phyloP scores from a whole-genome alignment of 2,329 filamentous ascomycete species.

The Thelonectria discophora region DNA sequence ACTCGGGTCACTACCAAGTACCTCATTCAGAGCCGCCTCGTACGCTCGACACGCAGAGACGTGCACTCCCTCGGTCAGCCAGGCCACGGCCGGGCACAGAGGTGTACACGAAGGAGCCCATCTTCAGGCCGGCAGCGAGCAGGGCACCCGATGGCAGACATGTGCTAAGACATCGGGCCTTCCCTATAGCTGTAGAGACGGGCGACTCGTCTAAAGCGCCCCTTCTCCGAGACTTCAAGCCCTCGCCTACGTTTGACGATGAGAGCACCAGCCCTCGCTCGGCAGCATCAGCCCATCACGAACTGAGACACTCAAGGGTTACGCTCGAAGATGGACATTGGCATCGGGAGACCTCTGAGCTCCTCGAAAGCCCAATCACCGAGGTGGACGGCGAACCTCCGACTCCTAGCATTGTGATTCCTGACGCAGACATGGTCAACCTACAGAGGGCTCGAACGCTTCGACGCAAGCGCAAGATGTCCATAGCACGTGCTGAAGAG shows the following conservation, averaged over 20 bases:
- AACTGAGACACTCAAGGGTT: slow-evolving; percentile 29
- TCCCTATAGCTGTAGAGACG: slow-evolving; percentile 20
- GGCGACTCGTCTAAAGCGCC: slow-evolving; percentile 27
- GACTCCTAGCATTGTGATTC: slow-evolving; percentile 59
- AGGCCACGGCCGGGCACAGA: slow-evolving; percentile 38
- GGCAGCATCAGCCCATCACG: slow-evolving; percentile 24
- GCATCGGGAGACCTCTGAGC: slow-evolving; percentile 31
- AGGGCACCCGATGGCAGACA: slow-evolving; percentile 26
- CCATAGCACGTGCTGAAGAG: slow-evolving; percentile 60
- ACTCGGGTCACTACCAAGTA: slow-evolving; percentile 21
- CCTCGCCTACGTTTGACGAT: neutral
- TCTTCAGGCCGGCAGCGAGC: slow-evolving; percentile 37
- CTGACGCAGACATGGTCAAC: slow-evolving; percentile 50
- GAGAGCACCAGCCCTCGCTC: slow-evolving; percentile 1
- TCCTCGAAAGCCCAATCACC: slow-evolving; percentile 7
- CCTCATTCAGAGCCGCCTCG: slow-evolving; percentile 29
- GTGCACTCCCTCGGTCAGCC: slow-evolving; percentile 30
- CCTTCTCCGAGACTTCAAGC: slow-evolving; percentile 13
- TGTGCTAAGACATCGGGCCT: slow-evolving; percentile 26
- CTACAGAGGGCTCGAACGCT: slow-evolving; percentile 55
- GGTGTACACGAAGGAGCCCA: slow-evolving; percentile 40
- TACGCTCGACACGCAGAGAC: slow-evolving; percentile 38
- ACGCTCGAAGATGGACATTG: slow-evolving; percentile 25
- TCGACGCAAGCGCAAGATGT: slow-evolving; percentile 55
- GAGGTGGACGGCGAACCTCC: slow-evolving; percentile 43